A percentile compares a stretch with the other conserved stretches of the same genome.
Conservation (phyloP, 2,329 filamentous ascomycete genomes). For the Periglandula ipomoeae region DNA sequence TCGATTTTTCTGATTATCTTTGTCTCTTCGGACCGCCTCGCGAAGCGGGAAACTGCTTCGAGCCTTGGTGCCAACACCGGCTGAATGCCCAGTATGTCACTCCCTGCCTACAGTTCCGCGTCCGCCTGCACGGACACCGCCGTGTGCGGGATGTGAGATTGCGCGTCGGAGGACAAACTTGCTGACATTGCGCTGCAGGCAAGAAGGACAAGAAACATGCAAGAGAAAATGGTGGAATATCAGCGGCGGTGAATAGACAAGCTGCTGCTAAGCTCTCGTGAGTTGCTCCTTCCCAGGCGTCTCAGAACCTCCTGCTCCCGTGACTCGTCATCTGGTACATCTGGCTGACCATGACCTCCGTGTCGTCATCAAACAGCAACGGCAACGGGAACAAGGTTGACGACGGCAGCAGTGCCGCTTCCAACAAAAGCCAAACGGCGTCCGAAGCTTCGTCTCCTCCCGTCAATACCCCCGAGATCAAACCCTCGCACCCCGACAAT, state of each 20-base stretch:
- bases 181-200: slow-evolving; percentile 2
- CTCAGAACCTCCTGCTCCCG: slow-evolving; percentile 14
- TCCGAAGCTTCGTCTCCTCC: slow-evolving; percentile 36
- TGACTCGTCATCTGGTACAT: slow-evolving; percentile 16
- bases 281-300: slow-evolving; percentile 18
- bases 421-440: slow-evolving; percentile 25
- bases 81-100: slow-evolving; percentile 28
- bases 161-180: not conserved
- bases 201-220: slow-evolving; percentile 48
- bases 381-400: slow-evolving; percentile 17
- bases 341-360: slow-evolving; percentile 17
- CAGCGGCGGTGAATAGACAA: slow-evolving; percentile 44
- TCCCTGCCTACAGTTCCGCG: slow-evolving; percentile 4
- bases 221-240: slow-evolving; percentile 43
- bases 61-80: slow-evolving; percentile 17
- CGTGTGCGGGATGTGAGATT: not conserved
- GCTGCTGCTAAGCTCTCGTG: slow-evolving; percentile 43
- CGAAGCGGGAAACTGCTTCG: slow-evolving; percentile 24
- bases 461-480: slow-evolving; percentile 36
- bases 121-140: not conserved
- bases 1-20: slow-evolving; percentile 8
- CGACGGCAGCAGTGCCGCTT: slow-evolving; percentile 22
- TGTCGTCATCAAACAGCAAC: slow-evolving; percentile 10
- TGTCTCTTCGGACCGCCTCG: slow-evolving; percentile 11
- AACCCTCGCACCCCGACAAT: slow-evolving; percentile 32